Evolutionary conservation across 2,329 filamentous ascomycete species (phyloP), one percentile per base, ranked within the genome.

Genomic region (Fusarium brevicatenulatum): DNA sequence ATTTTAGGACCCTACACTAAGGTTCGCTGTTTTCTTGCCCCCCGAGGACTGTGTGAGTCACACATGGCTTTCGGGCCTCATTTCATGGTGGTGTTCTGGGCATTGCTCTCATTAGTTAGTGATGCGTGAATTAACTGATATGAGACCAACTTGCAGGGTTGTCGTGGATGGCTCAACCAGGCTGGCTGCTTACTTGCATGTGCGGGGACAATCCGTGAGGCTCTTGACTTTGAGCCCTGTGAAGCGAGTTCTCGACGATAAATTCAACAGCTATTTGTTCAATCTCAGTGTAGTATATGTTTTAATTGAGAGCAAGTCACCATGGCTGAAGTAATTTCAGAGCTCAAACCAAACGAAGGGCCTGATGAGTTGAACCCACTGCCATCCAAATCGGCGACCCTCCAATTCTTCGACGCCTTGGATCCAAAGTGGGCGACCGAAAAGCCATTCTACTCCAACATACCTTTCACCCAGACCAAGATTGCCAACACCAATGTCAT

Each of bases 151-250:
- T 25, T 10, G 16, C 30, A 34, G 18, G 30, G 9, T 7, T 25
- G 30, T 36, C 25, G 8, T 19, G n/a, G 30, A 36, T 52, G 32
- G 49, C 21, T 52, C 18, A 52, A 16, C 32, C 49, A 52, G 49
- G 49, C 49, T 50, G 47, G 30, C 47, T 36, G 49, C 49, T 36
- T 23, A 36, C 32, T 52, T 52, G 18, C 49, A 36, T 36, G n/a
- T 23, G 49, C n/a, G 32, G 49, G 49, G 30, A 46, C 9, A 10
- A 28, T 7, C 4, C 7, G 4, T 28, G 43, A 32, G 44, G 25
- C 19, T 47, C 44, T 30, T 21, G 25, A 30, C 13, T n/a, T 10
- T 47, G 19, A 39, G 19, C 37, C 1, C 3, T 21, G 4, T 39
- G 37, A 46, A 46, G 12, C 4, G 9, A 16, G 13, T 49, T 30